Evolutionary conservation across 768 basidiomycete genomes (phyloP).

Genomic region (Suillus variegatus): DNA sequence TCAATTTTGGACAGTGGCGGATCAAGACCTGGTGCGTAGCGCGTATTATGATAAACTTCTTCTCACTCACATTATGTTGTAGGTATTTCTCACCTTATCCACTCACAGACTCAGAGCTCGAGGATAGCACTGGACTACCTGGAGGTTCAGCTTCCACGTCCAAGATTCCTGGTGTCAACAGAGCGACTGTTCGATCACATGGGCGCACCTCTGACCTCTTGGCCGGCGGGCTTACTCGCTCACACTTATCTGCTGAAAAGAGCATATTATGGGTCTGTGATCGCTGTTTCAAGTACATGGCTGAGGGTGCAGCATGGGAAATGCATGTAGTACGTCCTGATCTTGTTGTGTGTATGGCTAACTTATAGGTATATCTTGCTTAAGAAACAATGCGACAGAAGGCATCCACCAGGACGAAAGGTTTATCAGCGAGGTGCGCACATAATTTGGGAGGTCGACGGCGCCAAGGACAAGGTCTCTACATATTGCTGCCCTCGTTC

Average conservation of each 20-base stretch:
- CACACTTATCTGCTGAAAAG: constrained; percentile 45
- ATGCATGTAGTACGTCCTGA: constrained; percentile 56
- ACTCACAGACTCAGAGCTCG: constrained; percentile 63
- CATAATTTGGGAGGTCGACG: constrained; percentile 96
- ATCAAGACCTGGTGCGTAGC: constrained; percentile 82
- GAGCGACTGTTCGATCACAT: constrained; percentile 58
- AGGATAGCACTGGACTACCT: constrained; percentile 39
- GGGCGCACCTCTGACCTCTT: constrained; percentile 75
- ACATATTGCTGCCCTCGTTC: neutral
- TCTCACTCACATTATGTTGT: constrained; percentile 2
- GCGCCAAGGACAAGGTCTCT: constrained; percentile 76
- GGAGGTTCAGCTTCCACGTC: constrained; percentile 27
- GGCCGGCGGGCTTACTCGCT: constrained; percentile 59
- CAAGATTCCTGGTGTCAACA: constrained; percentile 52
- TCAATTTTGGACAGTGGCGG: constrained; percentile 82
- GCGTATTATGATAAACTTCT: constrained; percentile 1
- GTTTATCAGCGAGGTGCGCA: constrained; percentile 91
- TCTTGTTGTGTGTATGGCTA: constrained; percentile 11
- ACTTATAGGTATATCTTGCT: constrained; percentile 15
- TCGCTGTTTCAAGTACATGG: constrained; percentile 96
- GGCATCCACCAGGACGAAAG: constrained; percentile 82
- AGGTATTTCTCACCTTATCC: constrained; percentile 98
- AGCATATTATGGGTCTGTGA: constrained; percentile 82
- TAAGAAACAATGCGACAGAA: constrained; percentile 67
- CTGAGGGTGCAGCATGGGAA: constrained; percentile 69